phyloP scores from a whole-genome alignment of 2,329 filamentous ascomycete genomes.

The Calonectria ilicicola region DNA sequence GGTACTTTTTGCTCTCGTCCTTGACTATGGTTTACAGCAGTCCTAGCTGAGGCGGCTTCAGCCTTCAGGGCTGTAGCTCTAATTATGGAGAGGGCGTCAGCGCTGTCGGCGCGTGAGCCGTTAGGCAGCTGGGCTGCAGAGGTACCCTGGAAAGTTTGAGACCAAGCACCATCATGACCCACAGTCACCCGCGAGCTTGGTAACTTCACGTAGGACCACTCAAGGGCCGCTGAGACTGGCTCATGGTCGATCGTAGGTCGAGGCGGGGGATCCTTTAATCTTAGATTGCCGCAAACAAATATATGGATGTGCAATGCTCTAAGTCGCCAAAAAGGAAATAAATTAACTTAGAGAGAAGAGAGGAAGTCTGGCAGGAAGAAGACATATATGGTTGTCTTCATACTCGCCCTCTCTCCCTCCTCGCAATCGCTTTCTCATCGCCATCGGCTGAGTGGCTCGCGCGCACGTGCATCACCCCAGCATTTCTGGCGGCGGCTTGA shows the following conservation, averaged over 20 bases:
- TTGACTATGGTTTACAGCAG: not conserved
- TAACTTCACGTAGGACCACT: constrained; percentile 3
- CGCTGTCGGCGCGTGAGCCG: not conserved
- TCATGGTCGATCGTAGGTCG: not conserved
- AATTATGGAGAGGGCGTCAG: not conserved
- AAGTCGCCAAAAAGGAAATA: no score
- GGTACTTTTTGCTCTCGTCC: not conserved
- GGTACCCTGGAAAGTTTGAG: not conserved
- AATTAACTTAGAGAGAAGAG: not conserved
- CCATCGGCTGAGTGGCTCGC: constrained; percentile 7
- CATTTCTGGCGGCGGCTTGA: constrained; percentile 18
- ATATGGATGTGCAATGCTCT: not conserved
- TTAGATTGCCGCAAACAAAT: not conserved
- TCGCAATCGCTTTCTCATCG: constrained; percentile 3
- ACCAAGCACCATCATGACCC: constrained; percentile 10
- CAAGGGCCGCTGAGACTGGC: constrained; percentile 8
- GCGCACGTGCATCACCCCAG: constrained; percentile 22
- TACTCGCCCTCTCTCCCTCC: not conserved
- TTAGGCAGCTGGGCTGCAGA: not conserved
- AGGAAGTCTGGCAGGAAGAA: not conserved
- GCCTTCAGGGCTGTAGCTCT: not conserved
- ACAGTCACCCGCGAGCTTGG: constrained; percentile 18
- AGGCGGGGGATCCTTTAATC: not conserved
- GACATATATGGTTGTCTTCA: not conserved
- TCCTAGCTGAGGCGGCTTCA: not conserved